Base-by-base conservation (phyloP, 108 stramenopile genomes). In the Skeletonema costatum region DNA sequence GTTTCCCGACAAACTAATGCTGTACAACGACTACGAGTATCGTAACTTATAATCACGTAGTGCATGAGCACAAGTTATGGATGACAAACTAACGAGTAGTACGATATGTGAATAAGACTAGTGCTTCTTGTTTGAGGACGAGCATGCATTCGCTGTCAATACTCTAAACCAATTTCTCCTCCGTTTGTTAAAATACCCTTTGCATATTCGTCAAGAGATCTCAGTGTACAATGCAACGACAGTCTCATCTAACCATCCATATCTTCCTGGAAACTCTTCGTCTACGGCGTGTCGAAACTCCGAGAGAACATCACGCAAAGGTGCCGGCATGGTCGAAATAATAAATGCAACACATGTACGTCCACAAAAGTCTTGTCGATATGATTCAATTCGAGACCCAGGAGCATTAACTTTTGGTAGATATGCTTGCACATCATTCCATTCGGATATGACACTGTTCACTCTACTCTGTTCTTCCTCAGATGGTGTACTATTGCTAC, bases 331-430 rank as follows among this genome's bases (percentile, higher is more conserved):
- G 53, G 53, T 6, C 7, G 53, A 56, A 64, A 14, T 10, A 44
- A 64, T 44, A 13, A 64, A 64, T 64, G 63, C 63, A 48, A 64
- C 63, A 48, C 63, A 64, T 64, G 63, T 64, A 51, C 7, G 12
- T 3, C 63, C 63, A 51, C 48, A 17, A 51, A n/a, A 10, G 39
- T 19, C 48, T 51, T 64, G 46, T 51, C 63, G 41, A 48, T 64
- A 64, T 51, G 63, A 64, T 36, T 9, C 63, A 48, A 64, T 44
- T 3, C 42, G 32, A 51, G 63, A 64, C 21, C 63, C 63, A 19
- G 42, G 63, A 17, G 32, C 63, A 13, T 64, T 64, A 7, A 64
- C 63, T 64, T n/a, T 64, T 51, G 63, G 63, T 44, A 64, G 42
- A 64, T 64, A 64, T 64, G 32, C n/a, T 19, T 64, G 46, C n/a